phyloP scores from a whole-genome alignment of 1,139 yeast genomes.

The Zygoascus meyerae region DNA sequence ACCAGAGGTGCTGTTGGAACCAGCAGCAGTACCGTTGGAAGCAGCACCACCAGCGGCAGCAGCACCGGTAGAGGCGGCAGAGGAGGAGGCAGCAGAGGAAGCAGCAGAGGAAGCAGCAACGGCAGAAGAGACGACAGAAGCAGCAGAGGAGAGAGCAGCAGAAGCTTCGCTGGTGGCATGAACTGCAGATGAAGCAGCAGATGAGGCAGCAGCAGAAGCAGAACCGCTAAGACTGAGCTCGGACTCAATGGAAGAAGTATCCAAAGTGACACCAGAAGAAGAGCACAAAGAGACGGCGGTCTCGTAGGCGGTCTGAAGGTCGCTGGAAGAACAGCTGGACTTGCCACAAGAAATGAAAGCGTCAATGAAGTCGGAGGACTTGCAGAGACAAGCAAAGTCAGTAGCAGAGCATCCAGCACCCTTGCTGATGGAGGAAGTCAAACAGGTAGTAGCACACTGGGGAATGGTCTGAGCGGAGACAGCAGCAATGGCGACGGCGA shows the following conservation, averaged over 20 bases:
- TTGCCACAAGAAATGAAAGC: slow-evolving; percentile 6
- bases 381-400: slow-evolving; percentile 9
- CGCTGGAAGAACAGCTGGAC: slow-evolving; percentile 1
- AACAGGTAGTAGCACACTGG: slow-evolving; percentile 8
- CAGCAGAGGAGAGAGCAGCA: background rate
- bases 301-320: background rate
- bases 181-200: slow-evolving; percentile 4
- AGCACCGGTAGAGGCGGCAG: slow-evolving; percentile 2
- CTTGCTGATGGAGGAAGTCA: slow-evolving; percentile 1
- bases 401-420: slow-evolving; percentile 6
- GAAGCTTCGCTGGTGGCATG: background rate
- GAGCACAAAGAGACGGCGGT: slow-evolving; percentile 8
- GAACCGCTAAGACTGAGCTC: background rate
- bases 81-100: background rate
- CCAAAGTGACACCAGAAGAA: slow-evolving; percentile 10
- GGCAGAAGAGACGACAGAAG: slow-evolving; percentile 2
- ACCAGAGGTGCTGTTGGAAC: background rate
- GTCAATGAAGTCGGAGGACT: slow-evolving; percentile 5
- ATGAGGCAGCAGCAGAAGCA: slow-evolving; percentile 4
- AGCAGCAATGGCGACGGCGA: slow-evolving; percentile 5
- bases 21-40: background rate
- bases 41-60: slow-evolving; percentile 1
- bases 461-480: slow-evolving; percentile 9
- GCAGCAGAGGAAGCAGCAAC: slow-evolving; percentile 5
- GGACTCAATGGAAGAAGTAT: slow-evolving; percentile 3